phyloP scores from a whole-genome alignment of 2,329 filamentous ascomycete species.

The Penicillium crustosum region DNA sequence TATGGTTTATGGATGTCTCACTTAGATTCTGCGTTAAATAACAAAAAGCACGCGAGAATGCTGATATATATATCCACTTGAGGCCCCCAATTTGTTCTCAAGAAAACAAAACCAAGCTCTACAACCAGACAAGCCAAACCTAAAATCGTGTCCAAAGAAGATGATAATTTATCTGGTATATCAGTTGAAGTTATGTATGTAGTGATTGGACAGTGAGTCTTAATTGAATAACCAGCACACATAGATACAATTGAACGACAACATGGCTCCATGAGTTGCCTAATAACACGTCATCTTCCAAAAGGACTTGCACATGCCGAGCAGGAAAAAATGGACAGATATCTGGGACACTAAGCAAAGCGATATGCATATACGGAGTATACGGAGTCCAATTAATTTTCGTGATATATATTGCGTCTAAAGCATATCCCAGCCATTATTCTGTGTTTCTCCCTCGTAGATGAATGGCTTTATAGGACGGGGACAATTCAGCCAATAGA shows the following conservation, averaged over 20 bases:
- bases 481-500: conserved; percentile 76
- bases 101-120: neutral
- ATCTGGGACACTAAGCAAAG: neutral
- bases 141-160: neutral
- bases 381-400: too few relatives aligned
- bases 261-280: neutral
- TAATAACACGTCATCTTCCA: neutral
- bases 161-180: too few relatives aligned
- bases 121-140: neutral
- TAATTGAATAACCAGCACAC: neutral
- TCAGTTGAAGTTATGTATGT: neutral
- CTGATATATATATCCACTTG: neutral
- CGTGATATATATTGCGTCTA: neutral
- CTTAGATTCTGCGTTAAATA: neutral
- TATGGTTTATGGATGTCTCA: neutral
- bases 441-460: neutral
- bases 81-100: too few relatives aligned
- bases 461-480: conserved; percentile 56
- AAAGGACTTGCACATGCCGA: neutral
- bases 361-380: neutral
- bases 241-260: neutral
- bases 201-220: neutral
- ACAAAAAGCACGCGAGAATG: neutral
- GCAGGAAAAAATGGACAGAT: neutral
- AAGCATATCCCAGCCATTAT: neutral